Evolutionary conservation across 768 basidiomycete species (phyloP), one percentile per base, ranked within the genome.

Genomic region (Mrakia hoshinonis): DNA sequence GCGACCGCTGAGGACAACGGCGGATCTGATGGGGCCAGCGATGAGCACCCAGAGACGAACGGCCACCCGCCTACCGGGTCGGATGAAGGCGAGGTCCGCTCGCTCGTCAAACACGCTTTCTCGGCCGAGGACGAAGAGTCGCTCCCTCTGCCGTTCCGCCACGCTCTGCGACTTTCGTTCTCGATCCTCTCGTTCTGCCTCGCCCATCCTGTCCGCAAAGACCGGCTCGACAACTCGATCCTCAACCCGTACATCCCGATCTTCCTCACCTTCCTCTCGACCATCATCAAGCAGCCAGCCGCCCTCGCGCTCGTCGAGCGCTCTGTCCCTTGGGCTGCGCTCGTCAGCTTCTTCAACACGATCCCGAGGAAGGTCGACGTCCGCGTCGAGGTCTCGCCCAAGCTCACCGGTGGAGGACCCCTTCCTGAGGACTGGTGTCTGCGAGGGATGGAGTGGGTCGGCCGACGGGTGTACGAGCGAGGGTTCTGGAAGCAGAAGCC

Each of bases 391-490:
- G 52, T 74, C 10, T 74, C 87, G 82, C 78, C 81, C 29, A 79
- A 81, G 29, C 86, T 93, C 82, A 82, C 90, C 55, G 85, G 85
- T 18, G 87, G 86, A 73, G 81, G 85, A 26, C 87, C 91, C 0
- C 81, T 98, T 1, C 84, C 90, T 0, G 96, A 99, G 79, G 96
- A 98, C 76, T 97, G 94, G 92, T 90, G 89, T 76, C 78, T 97
- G 75, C 85, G 96, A 39, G 96, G 96, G 1, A 91, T 94, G 87
- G 93, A 93, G 75, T 99, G 96, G 96, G 88, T 91, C 4, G 89
- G 91, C 7, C 84, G 91, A 71, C 86, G 86, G 73, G 87, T 97
- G 20, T 98, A 89, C 77, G 92, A 95, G 78, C 86, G 91, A 49
- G 95, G 94, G 0, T 98, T 88, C 78, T 99, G 96, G 96, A 90